Percentiles rank a stretch among this genome's conserved stretches.
Evolutionary conservation across 148 eudicot genomes (phyloP).

Genomic region (Rhododendron ferrugineum): DNA sequence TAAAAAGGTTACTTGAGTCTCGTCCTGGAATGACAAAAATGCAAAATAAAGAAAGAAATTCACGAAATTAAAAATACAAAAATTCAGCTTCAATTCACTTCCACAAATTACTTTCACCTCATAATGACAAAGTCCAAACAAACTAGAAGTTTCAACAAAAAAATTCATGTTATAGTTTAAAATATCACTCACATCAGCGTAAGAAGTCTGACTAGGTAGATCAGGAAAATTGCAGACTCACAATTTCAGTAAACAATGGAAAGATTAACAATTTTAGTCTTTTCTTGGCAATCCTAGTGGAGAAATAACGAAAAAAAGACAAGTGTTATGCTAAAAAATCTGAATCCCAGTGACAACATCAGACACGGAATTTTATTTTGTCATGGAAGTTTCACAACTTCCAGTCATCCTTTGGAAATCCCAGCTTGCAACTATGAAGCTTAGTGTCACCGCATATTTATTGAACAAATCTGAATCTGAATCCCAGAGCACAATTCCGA

Average conservation of each 20-base stretch:
- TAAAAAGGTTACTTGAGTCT: neutral
- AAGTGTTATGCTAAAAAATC: neutral
- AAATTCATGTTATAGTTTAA: neutral
- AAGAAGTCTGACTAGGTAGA: neutral
- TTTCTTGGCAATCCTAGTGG: neutral
- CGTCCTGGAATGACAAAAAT: neutral
- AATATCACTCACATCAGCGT: neutral
- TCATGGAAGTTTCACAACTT: neutral
- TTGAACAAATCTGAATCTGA: neutral
- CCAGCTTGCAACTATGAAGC: neutral
- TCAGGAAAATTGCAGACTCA: neutral
- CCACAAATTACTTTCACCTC: neutral
- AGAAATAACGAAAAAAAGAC: neutral
- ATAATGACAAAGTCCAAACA: neutral
- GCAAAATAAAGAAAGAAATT: neutral
- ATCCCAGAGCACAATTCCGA: neutral
- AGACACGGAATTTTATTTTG: neutral
- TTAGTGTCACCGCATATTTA: neutral
- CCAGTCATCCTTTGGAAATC: neutral
- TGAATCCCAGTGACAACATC: neutral
- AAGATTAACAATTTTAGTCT: neutral
- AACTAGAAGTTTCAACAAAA: neutral
- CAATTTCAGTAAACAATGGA: neutral
- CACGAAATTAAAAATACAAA: neutral
- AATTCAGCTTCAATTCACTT: neutral